Conservation (phyloP, 176 grass and related monocot genomes). For the Puya raimondii region DNA sequence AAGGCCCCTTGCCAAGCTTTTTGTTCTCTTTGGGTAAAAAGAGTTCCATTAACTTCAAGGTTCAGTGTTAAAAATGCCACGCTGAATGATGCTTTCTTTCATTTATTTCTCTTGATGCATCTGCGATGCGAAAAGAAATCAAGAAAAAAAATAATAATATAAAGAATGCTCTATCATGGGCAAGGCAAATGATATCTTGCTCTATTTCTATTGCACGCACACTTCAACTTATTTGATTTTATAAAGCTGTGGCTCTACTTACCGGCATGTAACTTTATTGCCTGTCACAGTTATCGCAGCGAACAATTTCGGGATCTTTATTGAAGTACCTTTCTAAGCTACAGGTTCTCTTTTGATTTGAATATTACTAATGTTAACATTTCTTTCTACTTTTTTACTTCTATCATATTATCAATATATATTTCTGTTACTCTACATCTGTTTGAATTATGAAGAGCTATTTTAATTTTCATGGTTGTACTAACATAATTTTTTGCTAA, state of each 20-base stretch:
- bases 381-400: constrained; percentile 1
- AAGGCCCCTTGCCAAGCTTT: constrained; percentile 19
- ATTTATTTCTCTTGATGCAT: too few relatives aligned
- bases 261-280: constrained; percentile 17
- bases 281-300: constrained; percentile 80
- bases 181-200: too few relatives aligned
- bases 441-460: not conserved
- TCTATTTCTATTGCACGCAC: constrained; percentile 12
- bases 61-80: too few relatives aligned
- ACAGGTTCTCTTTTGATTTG: constrained; percentile 52
- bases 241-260: not conserved
- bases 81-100: too few relatives aligned
- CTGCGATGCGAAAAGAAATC: too few relatives aligned
- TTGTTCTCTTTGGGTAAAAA: constrained; percentile 6
- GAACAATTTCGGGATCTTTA: constrained; percentile 92
- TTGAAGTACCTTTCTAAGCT: constrained; percentile 99
- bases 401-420: too few relatives aligned
- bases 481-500: not conserved
- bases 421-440: too few relatives aligned
- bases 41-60: too few relatives aligned
- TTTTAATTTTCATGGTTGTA: constrained; percentile 14
- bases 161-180: too few relatives aligned
- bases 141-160: too few relatives aligned
- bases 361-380: constrained; percentile 3
- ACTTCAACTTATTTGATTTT: constrained; percentile 16